These are phyloP conservation scores for Candida nonsorbophila DNA, from an alignment of 805 yeast genomes.

Conservation along the genomic window DNA sequence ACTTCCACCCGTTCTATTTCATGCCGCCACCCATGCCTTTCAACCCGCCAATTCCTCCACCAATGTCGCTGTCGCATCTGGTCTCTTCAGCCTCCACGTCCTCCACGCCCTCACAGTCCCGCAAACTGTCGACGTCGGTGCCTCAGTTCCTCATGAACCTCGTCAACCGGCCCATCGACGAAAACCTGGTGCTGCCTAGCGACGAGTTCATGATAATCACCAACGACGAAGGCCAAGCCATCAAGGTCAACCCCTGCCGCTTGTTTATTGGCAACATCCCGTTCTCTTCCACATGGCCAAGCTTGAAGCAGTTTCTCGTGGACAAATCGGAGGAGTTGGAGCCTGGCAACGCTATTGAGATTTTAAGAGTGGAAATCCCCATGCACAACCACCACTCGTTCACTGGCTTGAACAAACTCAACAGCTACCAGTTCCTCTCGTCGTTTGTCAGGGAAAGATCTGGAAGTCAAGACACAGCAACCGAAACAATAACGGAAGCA, in stretches of 20 bases:
- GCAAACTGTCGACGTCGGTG: constrained; percentile 11
- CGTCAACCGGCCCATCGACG: constrained; percentile 6
- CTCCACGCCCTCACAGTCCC: no score
- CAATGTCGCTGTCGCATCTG: no score
- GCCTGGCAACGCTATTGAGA: constrained; percentile 18
- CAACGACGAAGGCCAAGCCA: constrained; percentile 19
- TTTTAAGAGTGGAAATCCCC: constrained; percentile 38
- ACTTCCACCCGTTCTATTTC: no score
- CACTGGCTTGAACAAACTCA: constrained; percentile 2
- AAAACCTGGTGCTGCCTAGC: no score
- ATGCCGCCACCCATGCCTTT: no score
- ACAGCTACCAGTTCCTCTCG: constrained; percentile 6
- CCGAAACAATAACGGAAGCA: not conserved
- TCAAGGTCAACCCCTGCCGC: constrained; percentile 37
- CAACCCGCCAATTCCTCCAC: no score
- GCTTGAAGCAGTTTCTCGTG: constrained; percentile 24
- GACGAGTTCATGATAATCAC: constrained; percentile 12
- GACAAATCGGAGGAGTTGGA: constrained; percentile 18
- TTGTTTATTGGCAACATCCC: constrained; percentile 57
- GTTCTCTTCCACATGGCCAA: constrained; percentile 35
- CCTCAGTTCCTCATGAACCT: constrained; percentile 24
- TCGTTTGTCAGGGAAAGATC: constrained; percentile 1
- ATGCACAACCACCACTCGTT: constrained; percentile 13
- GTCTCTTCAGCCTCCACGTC: no score
- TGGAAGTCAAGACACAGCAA: not conserved